A percentile compares a stretch with the other conserved stretches of the same genome.
Evolutionary conservation across 73 alveolate species (phyloP).

Genomic region (Stentor roeselii): DNA sequence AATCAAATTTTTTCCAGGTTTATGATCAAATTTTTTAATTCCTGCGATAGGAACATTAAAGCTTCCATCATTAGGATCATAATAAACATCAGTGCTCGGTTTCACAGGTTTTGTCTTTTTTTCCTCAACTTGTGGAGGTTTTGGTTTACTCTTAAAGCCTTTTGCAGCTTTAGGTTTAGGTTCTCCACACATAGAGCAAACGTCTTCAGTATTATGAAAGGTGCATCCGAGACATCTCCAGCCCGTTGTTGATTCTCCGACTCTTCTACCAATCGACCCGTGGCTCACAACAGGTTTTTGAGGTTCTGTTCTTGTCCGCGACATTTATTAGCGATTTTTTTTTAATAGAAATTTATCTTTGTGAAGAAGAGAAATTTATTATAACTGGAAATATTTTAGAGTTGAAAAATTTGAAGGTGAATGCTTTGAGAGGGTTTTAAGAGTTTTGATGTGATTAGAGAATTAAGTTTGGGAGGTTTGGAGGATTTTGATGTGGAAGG

Average conservation of each 20-base stretch:
- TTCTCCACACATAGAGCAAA: conserved; percentile 9
- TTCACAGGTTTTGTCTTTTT: background rate
- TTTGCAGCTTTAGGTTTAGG: background rate
- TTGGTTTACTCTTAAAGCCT: background rate
- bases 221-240: background rate
- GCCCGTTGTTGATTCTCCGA: background rate
- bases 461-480: too few species aligned
- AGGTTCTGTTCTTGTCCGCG: conserved; percentile 11
- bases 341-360: too few species aligned
- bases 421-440: too few species aligned
- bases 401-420: too few species aligned
- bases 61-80: conserved; percentile 11
- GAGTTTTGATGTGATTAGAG: too few species aligned
- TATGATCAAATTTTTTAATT: background rate
- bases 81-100: background rate
- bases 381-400: too few species aligned
- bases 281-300: background rate
- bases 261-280: background rate
- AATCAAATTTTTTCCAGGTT: background rate
- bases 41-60: conserved; percentile 19
- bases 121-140: background rate
- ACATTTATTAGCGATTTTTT: background rate
- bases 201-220: background rate
- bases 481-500: too few species aligned
- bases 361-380: too few species aligned